phyloP scores from a whole-genome alignment of 163 green algal species.

The Prototheca wickerhamii region DNA sequence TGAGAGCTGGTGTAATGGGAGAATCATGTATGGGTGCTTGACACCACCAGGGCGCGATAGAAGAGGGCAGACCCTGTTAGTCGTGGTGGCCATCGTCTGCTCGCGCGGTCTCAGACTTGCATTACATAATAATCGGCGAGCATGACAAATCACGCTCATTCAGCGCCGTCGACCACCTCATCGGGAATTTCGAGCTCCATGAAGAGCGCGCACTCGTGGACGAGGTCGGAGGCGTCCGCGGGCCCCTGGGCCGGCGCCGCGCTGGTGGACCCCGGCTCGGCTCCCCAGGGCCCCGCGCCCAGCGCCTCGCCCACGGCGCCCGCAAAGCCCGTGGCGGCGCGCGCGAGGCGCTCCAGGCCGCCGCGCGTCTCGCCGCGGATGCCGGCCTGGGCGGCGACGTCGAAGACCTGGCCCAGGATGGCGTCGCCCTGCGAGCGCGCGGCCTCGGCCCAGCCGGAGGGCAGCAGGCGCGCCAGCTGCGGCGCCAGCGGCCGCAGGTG shows the following conservation, averaged over 20 bases:
- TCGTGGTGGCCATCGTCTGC: too few relatives aligned
- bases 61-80: too few relatives aligned
- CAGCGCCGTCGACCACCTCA: too few relatives aligned
- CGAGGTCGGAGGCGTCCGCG: too few relatives aligned
- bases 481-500: conserved; percentile 40
- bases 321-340: conserved; percentile 14
- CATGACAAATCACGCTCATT: too few relatives aligned
- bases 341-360: conserved; percentile 14
- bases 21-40: too few relatives aligned
- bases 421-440: conserved; percentile 8
- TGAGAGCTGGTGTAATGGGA: too few relatives aligned
- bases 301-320: conserved; percentile 16
- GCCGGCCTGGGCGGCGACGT: conserved; percentile 11
- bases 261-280: background rate
- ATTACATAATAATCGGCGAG: too few relatives aligned
- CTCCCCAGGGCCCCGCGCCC: background rate
- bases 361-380: conserved; percentile 9
- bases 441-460: conserved; percentile 8
- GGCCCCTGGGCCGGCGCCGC: background rate
- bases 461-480: conserved; percentile 20
- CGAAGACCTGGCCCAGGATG: conserved; percentile 18
- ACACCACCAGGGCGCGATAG: too few relatives aligned
- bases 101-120: too few relatives aligned
- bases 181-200: too few relatives aligned
- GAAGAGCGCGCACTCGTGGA: too few relatives aligned